Evolutionary conservation across 768 basidiomycete genomes (phyloP), one percentile per base, ranked within the genome.

Genomic region (Lentinus brumalis): DNA sequence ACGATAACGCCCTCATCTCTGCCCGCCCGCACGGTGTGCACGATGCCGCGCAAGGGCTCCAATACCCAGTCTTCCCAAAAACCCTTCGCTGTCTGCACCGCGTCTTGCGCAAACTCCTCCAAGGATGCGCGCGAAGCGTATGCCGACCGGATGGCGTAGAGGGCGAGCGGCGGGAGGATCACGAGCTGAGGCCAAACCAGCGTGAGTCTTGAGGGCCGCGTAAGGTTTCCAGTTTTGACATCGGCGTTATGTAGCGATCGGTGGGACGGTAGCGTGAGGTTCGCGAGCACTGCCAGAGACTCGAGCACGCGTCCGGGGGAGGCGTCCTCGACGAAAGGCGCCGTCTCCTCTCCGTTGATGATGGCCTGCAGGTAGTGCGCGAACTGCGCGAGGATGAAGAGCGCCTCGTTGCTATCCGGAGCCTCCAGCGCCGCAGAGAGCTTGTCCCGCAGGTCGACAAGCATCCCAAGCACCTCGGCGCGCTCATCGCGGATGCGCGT

Each of bases 61-160:
- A 96, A 74, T 11, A 98, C 78, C 91, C 94, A 98, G 50, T 87
- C 89, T 18, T 81, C 77, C 62, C 94, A 75, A 70, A 98, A 96
- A 0, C 87, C 88, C 26, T 77, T 76, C 7, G 84, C 67, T 0
- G 94, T 95, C 67, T 89, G 85, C 39, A 79, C 70, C 0, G 85
- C 81, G 62, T 92, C 88, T n/a, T 62, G 60, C 4, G 81, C 80
- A 53, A 90, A 75, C 45, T 86, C 81, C 7, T 75, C 57, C 52
- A 95, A 67, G 38, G 83, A 83, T 10, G 78, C 79, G 30, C 87
- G 83, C 5, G 88, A 88, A 5, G 80, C 76, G 66, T 88, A 90
- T 8, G 83, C 70, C 26, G 75, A 72, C 11, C 81, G 78, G 32
- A 81, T 67, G 12, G 79, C 73, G 65, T 87, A 83, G 26, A 89